phyloP scores from a whole-genome alignment of 1,284 basidiomycete genomes.

The Grifola frondosa region DNA sequence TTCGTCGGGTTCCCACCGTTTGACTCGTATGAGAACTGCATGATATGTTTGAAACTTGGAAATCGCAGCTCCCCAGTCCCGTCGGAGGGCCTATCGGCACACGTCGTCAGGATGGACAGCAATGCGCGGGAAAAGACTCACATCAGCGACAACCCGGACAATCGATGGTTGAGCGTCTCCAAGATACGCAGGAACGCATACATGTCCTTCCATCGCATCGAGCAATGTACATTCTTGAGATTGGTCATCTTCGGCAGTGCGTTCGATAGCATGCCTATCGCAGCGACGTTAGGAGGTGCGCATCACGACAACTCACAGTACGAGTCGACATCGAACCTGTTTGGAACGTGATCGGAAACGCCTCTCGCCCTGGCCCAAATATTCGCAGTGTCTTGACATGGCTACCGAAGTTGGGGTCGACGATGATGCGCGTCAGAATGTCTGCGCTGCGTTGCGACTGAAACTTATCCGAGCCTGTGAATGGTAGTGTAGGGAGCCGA shows the following conservation, averaged over 20 bases:
- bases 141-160: slow-evolving; percentile 56
- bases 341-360: slow-evolving; percentile 60
- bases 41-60: slow-evolving; percentile 57
- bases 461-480: slow-evolving; percentile 41
- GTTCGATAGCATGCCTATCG: slow-evolving; percentile 71
- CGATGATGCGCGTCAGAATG: slow-evolving; percentile 64
- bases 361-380: slow-evolving; percentile 50
- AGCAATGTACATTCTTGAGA: slow-evolving; percentile 58
- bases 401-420: slow-evolving; percentile 56
- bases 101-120: slow-evolving; percentile 5
- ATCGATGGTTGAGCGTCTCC: slow-evolving; percentile 48
- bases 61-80: slow-evolving; percentile 50
- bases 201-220: slow-evolving; percentile 56
- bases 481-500: slow-evolving; percentile 2
- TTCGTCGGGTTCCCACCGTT: slow-evolving; percentile 39
- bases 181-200: slow-evolving; percentile 51
- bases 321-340: slow-evolving; percentile 40
- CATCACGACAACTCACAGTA: no score
- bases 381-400: slow-evolving; percentile 58
- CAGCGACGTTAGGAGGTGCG: no score
- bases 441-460: slow-evolving; percentile 69
- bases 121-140: slow-evolving; percentile 28
- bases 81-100: slow-evolving; percentile 44
- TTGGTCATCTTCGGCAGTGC: slow-evolving; percentile 61
- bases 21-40: slow-evolving; percentile 53